Evolutionary conservation across 352 stramenopile species (phyloP), one percentile per base, ranked within the genome.

Genomic region (Globisporangium viniferum): DNA sequence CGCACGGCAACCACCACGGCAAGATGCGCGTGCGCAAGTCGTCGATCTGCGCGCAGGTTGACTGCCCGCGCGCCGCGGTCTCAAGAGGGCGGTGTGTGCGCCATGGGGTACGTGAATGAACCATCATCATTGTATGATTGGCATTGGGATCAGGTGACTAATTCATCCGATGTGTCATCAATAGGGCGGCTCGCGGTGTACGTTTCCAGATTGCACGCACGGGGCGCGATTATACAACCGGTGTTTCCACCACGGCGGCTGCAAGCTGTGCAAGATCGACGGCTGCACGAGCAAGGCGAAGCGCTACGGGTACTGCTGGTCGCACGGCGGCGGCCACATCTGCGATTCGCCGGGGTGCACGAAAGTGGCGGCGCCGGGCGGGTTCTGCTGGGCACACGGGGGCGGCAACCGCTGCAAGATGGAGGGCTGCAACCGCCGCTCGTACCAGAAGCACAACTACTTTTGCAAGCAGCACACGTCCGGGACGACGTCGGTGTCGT

Each of bases 221-320:
- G 78, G 81, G 55, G 81, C 79, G 44, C 73, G 78, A 7, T 35
- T 89, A 60, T 87, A 89, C 71, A 89, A 88, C 66, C 78, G 79
- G 10, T 89, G 81, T 59, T 89, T 88, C 70, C 81, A 89, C 59
- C 82, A 90, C 64, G 82, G 82, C 41, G 82, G 82, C 53, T 89
- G 76, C 67, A 88, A 85, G 69, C 67, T 84, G 14, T 91, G 82
- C 73, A 89, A 85, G 67, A 73, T 88, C 44, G 69, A 73, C 5
- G 82, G 82, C 20, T 89, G 82, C 67, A 89, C 77, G 27, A 87
- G 79, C 59, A 86, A 87, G 68, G 82, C 82, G 55, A 91, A 91
- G 73, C 80, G 79, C n/a, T 88, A 86, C 59, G 79, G 80, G 59
- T 86, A 86, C 71, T 89, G 82, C 79, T 91, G 82, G 82, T 86